These are phyloP conservation scores for Cicer arietinum DNA, from an alignment of 306 rosid genomes.

Conservation along the genomic window DNA sequence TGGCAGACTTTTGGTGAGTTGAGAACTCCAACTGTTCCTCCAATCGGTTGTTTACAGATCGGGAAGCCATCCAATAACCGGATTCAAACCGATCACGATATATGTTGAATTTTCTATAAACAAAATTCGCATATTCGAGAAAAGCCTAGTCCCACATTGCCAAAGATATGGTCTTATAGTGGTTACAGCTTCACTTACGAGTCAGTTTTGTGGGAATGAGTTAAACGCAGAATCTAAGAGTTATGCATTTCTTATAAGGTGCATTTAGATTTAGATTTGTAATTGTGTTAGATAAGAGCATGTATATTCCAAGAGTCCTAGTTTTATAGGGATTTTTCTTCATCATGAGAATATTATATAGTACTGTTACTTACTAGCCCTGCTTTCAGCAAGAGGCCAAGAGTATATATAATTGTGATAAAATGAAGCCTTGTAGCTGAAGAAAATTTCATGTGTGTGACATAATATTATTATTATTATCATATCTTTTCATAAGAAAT, in stretches of 20 bases:
- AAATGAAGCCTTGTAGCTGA: conserved; percentile 40
- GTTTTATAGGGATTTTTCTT: conserved; percentile 52
- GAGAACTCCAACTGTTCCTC: conserved; percentile 82
- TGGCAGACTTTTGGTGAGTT: conserved; percentile 92
- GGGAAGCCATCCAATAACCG: conserved; percentile 86
- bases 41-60: conserved; percentile 76
- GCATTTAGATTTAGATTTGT: too few relatives aligned
- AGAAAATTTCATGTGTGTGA: conserved; percentile 44
- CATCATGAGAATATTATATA: conserved; percentile 26
- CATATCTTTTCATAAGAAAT: too few relatives aligned
- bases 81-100: conserved; percentile 73
- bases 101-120: conserved; percentile 46
- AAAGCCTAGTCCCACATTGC: too few relatives aligned
- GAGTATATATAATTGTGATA: conserved; percentile 16
- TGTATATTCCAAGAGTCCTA: conserved; percentile 56
- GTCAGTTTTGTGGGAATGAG: too few relatives aligned
- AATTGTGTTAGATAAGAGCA: background rate
- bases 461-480: conserved; percentile 15
- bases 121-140: too few relatives aligned
- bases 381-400: conserved; percentile 48
- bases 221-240: too few relatives aligned
- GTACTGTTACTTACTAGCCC: conserved; percentile 36
- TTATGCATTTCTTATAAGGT: too few relatives aligned
- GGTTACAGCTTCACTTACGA: too few relatives aligned
- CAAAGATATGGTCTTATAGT: too few relatives aligned